Base-by-base conservation (phyloP, 345 rosid genomes). In the Isatis tinctoria region DNA sequence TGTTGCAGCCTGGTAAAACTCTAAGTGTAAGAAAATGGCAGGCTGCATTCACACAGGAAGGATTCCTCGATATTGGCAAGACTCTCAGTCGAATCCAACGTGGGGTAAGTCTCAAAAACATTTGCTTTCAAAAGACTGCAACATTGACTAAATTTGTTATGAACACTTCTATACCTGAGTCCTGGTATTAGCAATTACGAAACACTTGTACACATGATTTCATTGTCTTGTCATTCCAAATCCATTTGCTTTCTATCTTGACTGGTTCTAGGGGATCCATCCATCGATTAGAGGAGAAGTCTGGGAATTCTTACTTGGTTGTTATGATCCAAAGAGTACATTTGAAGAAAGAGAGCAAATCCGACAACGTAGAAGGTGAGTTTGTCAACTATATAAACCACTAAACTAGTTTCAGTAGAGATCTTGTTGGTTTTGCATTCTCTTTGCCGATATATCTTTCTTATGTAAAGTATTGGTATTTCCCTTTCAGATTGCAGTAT, bases 271-370 rank as follows among this genome's bases (percentile, higher is more conserved):
- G 99, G 98, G 97, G 61, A 80, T 96, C 60, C 98, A 96, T 87
- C 99, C 99, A 74, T 77, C 90, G 28, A 96, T 96, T 72, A 90
- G 99, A 88, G 99, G 96, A 74, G 99, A 96, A 88, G 99, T 96
- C 14, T 96, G 98, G 99, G 99, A 96, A 73, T 90, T 96, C 78
- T 79, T 96, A 37, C 97, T 96, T 60, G 93, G 92, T 22, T 96
- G 99, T 82, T 96, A 81, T 90, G 95, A 88, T 74, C 89, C 97
- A 72, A 85, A 70, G 79, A 96, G 99, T 70, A 86, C 98, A 56
- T 96, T 86, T 39, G 94, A 86, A 5, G 98, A 96, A 76, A 87
- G 99, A 78, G 96, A 90, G 35, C 81, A 88, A 79, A 83, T 88
- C 59, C 86, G 95, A 48, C 83, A 84, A 70, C 70, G 48, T 64